Base-by-base conservation (phyloP, 805 yeast genomes). In the Wickerhamiella nectarea region DNA sequence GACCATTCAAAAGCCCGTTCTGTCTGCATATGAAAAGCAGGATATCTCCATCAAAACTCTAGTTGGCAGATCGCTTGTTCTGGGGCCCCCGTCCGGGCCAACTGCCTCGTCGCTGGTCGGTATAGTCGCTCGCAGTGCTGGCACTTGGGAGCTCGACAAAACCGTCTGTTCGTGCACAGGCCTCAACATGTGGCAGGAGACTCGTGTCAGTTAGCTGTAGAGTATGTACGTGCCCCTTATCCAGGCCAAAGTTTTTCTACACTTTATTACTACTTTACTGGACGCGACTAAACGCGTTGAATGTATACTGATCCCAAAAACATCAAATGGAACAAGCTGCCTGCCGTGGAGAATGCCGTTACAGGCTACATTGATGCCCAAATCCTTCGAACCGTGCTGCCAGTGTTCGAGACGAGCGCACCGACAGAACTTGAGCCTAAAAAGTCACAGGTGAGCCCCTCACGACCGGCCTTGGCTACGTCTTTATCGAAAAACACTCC, bases 91-190 rank as follows among this genome's bases (percentile, higher is more conserved):
- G 35, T 21, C 46, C 6, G 50, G 45, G 15, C 36, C 26, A 4
- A 17, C 38, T 45, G 50, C 38, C 44, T 38, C 41, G 24, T 48
- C 56, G 11, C 62, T 82, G 8, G 78, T 78, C 40, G 97, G 98
- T 24, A 94, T 89, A 19, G 75, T 91, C 57, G 97, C 97, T 1
- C 72, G 97, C 56, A 80, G 93, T 54, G 97, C 98, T 1, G 98
- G 98, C 12, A 82, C 77, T 20, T 91, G 97, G 96, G 94, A 89
- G 58, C 91, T 91, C 62, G 83, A 80, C 52, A 89, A 89, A 63
- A 77, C 77, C 47, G 94, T 89, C 2, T 89, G 98, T 62, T 78
- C 89, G 26, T 91, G 97, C 61, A 78, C 89, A 12, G 98, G 98
- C 14, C 85, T 86, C 68, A 83, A 95, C 0, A 75, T 89, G 20